Conservation (phyloP, 1,284 basidiomycete species). For the Irpex sp. region DNA sequence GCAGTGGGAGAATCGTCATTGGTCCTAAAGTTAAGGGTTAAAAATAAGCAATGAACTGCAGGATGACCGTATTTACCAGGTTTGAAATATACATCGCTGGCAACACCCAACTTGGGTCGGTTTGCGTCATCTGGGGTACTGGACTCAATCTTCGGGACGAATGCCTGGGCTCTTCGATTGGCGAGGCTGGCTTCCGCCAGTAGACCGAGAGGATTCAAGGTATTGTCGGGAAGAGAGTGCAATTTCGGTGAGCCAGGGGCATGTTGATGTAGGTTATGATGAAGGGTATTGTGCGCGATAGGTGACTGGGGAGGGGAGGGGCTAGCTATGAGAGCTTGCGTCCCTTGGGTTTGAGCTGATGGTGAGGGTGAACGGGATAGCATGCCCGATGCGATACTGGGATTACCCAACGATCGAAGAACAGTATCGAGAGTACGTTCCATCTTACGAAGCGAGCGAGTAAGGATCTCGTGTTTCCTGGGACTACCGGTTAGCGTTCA, state of each 20-base stretch:
- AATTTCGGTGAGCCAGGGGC: conserved; percentile 66
- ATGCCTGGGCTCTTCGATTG: conserved; percentile 60
- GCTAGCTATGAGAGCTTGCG: conserved; percentile 58
- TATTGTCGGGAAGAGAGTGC: conserved; percentile 87
- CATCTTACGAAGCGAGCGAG: conserved; percentile 89
- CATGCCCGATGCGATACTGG: conserved; percentile 73
- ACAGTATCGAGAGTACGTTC: conserved; percentile 89
- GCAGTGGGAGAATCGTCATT: conserved; percentile 82
- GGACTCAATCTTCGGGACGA: conserved; percentile 18
- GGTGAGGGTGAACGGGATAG: conserved; percentile 82
- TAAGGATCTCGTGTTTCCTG: conserved; percentile 86
- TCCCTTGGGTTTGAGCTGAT: conserved; percentile 44
- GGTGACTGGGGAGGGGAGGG: conserved; percentile 49
- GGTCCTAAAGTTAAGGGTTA: conserved; percentile 48
- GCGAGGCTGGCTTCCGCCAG: conserved; percentile 90
- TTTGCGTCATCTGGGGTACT: conserved; percentile 20
- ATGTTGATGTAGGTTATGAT: conserved; percentile 23
- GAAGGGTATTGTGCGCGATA: conserved; percentile 17
- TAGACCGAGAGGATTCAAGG: conserved; percentile 86
- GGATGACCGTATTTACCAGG: conserved; percentile 55
- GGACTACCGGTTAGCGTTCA: conserved; percentile 31
- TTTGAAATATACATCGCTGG: conserved; percentile 91
- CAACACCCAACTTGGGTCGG: conserved; percentile 68
- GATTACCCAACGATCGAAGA: conserved; percentile 78
- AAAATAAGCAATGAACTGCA: background rate